These are phyloP conservation scores for Hypomontagnella submonticulosa DNA, from an alignment of 495 filamentous ascomycete species.

Conservation along the genomic window DNA sequence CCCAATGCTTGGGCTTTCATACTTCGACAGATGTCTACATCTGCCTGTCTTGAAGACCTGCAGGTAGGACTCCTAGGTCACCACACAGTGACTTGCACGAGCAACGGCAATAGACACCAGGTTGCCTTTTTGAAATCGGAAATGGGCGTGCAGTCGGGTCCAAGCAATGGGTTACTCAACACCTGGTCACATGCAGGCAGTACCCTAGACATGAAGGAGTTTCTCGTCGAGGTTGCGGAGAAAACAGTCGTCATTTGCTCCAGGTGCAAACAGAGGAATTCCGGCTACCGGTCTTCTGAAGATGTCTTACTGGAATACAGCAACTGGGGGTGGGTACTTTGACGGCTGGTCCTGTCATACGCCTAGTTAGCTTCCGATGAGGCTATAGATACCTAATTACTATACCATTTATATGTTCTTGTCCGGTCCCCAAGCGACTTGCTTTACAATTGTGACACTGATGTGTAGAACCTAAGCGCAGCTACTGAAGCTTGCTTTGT, in stretches of 20 bases:
- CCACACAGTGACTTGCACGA: constrained; percentile 31
- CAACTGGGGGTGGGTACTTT: neutral
- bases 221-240: constrained; percentile 34
- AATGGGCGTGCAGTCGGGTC: constrained; percentile 31
- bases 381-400: too few species aligned
- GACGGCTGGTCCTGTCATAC: too few species aligned
- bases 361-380: too few species aligned
- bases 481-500: too few species aligned
- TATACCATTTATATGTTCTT: too few species aligned
- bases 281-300: constrained; percentile 31
- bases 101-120: constrained; percentile 30
- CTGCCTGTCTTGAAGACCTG: constrained; percentile 26
- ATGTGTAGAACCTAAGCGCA: too few species aligned
- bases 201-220: constrained; percentile 18
- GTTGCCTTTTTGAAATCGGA: constrained; percentile 40
- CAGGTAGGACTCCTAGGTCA: constrained; percentile 28
- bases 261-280: constrained; percentile 35
- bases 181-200: constrained; percentile 32
- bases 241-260: constrained; percentile 42
- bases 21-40: constrained; percentile 29
- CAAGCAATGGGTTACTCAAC: constrained; percentile 21
- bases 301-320: constrained; percentile 24
- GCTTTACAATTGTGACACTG: too few species aligned
- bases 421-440: too few species aligned
- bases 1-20: constrained; percentile 42